Percentiles rank a stretch among this genome's conserved stretches.
phyloP scores from a whole-genome alignment of 768 basidiomycete species.

The Mrakia frigida region DNA sequence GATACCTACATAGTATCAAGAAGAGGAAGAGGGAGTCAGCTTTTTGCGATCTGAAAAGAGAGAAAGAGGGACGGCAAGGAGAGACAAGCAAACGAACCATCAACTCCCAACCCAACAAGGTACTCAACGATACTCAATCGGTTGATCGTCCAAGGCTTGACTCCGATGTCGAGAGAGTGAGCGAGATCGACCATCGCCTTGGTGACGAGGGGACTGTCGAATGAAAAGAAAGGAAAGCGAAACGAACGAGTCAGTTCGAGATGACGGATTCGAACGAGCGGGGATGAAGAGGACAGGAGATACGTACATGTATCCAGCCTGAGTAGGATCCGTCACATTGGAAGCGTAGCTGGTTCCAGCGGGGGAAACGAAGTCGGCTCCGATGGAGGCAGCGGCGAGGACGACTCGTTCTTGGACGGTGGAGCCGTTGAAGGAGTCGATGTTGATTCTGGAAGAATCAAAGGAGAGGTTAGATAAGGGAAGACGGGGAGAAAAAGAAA shows the following conservation, averaged over 20 bases:
- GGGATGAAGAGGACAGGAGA: too few relatives aligned
- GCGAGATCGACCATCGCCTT: slow-evolving; percentile 63
- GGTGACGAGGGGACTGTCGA: slow-evolving; percentile 53
- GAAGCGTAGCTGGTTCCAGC: slow-evolving; percentile 50
- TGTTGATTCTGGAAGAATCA: slow-evolving; percentile 47
- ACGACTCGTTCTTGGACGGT: slow-evolving; percentile 58
- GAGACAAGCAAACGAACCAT: slow-evolving; percentile 49
- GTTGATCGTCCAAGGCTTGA: slow-evolving; percentile 73
- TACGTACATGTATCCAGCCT: slow-evolving; percentile 47
- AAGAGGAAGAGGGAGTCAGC: neutral
- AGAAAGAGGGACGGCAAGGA: neutral
- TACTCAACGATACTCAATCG: slow-evolving; percentile 58
- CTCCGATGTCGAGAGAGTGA: slow-evolving; percentile 57
- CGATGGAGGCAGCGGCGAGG: slow-evolving; percentile 62
- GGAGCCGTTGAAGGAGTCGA: slow-evolving; percentile 61
- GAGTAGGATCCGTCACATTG: slow-evolving; percentile 47
- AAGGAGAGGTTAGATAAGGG: neutral
- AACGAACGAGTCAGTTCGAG: too few relatives aligned
- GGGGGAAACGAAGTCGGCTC: slow-evolving; percentile 64
- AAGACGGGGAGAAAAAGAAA: neutral
- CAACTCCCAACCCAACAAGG: slow-evolving; percentile 57
- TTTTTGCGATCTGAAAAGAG: neutral
- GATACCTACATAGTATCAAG: neutral
- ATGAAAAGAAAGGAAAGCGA: too few relatives aligned
- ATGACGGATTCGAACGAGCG: too few relatives aligned